Percentiles rank a stretch among this genome's conserved stretches.
These are phyloP conservation scores for Rachicladosporium sp. DNA, from an alignment of 2,329 filamentous ascomycete genomes.

Conservation along the genomic window DNA sequence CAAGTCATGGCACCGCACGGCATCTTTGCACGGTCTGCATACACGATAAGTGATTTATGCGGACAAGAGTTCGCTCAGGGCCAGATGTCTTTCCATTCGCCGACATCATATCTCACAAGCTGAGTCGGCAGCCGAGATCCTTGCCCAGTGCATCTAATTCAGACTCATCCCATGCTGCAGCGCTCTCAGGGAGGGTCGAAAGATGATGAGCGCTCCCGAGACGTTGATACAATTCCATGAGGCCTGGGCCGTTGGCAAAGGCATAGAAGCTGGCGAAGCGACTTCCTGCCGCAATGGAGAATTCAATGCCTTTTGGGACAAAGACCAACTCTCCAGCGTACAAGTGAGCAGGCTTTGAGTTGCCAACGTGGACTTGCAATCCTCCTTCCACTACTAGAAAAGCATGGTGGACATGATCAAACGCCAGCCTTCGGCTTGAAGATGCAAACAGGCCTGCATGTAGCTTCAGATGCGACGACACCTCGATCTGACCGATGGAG, in stretches of 20 bases:
- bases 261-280: slow-evolving; percentile 36
- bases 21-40: too few relatives aligned
- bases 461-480: slow-evolving; percentile 25
- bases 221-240: slow-evolving; percentile 33
- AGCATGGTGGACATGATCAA: slow-evolving; percentile 40
- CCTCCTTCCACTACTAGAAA: slow-evolving; percentile 38
- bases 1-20: too few relatives aligned
- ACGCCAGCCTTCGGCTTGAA: slow-evolving; percentile 27
- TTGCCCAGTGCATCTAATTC: not conserved
- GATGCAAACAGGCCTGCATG: slow-evolving; percentile 21
- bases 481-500: slow-evolving; percentile 42
- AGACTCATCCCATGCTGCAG: slow-evolving; percentile 2
- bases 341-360: slow-evolving; percentile 23
- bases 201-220: slow-evolving; percentile 11
- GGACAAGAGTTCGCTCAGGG: too few relatives aligned
- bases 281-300: slow-evolving; percentile 33
- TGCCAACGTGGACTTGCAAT: slow-evolving; percentile 30
- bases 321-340: slow-evolving; percentile 39
- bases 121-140: too few relatives aligned
- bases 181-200: slow-evolving; percentile 14
- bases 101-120: too few relatives aligned
- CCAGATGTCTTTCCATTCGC: too few relatives aligned
- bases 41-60: too few relatives aligned
- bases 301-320: slow-evolving; percentile 35
- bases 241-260: slow-evolving; percentile 39